Evolutionary conservation across 179 eudicot genomes (phyloP), one percentile per base, ranked within the genome.

Genomic region (Heliamphora pulchella): DNA sequence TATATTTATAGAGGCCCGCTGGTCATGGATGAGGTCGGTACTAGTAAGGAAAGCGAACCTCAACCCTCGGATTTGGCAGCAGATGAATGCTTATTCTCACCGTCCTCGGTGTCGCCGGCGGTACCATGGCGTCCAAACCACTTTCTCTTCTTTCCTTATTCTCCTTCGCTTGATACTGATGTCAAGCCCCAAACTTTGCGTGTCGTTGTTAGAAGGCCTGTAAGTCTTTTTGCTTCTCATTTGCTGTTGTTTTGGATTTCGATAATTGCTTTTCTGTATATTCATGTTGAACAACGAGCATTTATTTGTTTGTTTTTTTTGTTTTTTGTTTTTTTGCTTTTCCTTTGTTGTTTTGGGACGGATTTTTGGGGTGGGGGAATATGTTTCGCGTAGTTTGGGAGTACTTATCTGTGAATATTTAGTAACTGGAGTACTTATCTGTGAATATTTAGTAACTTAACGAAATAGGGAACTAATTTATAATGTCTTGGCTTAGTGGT

Each of bases 71-170:
- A 78, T 47, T 47, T 70, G 71, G 77, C 81, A 18, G 83, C 18
- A 48, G 80, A 58, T 69, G 81, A 72, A 54, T 70, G 81, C 55
- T 81, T 80, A 51, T 77, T 89, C 44, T 64, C 83, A 5, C 69
- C 81, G 2, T 82, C 85, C 3, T 67, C 80, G n/a, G 68, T 81
- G 47, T 39, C 78, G 20, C 31, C 76, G 69, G 57, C 66, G 54
- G 57, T 58, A 57, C 80, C 81, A n/a, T 93, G 93, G 97, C 84
- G 85, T 48, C 97, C 98, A 0, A 80, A 87, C 67, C 88, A 86
- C 83, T 87, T 88, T 48, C 85, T 77, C 51, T 94, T 94, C 79
- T 64, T 82, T 63, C 90, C 97, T 10, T 94, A 89, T 88, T 78
- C 87, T 39, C 64, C 89, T 15, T 65, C 61, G 59, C 47, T 50